Percentiles rank a stretch among this genome's conserved stretches.
These are phyloP conservation scores for Dacryopinax spathularia DNA, from an alignment of 768 basidiomycete genomes.

Conservation along the genomic window DNA sequence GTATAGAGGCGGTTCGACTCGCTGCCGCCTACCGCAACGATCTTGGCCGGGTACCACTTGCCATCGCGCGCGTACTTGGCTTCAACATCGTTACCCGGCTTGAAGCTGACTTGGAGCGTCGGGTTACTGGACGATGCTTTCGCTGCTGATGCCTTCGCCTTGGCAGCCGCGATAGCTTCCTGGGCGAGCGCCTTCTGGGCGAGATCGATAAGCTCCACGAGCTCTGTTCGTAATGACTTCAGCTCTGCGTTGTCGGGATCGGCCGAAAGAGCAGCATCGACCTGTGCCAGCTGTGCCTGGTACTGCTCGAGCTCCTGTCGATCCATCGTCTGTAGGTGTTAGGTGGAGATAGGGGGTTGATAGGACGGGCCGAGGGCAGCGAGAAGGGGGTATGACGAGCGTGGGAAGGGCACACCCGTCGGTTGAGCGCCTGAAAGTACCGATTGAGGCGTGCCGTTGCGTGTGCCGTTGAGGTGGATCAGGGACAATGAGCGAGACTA, in stretches of 20 bases:
- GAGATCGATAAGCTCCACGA: slow-evolving; percentile 70
- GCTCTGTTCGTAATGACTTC: slow-evolving; percentile 54
- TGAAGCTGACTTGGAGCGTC: slow-evolving; percentile 28
- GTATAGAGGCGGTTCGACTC: slow-evolving; percentile 72
- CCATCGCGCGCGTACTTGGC: slow-evolving; percentile 78
- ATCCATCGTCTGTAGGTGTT: slow-evolving; percentile 26
- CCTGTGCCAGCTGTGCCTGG: slow-evolving; percentile 67
- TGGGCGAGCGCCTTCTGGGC: slow-evolving; percentile 59
- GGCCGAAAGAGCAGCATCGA: slow-evolving; percentile 59
- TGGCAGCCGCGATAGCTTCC: slow-evolving; percentile 31
- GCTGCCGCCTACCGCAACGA: slow-evolving; percentile 71
- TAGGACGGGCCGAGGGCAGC: neutral
- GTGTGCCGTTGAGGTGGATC: no score
- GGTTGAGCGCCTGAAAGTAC: no score
- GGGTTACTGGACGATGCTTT: slow-evolving; percentile 31
- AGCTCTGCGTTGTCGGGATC: slow-evolving; percentile 68
- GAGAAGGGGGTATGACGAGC: neutral
- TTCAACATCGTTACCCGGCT: slow-evolving; percentile 71
- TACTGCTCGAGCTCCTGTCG: slow-evolving; percentile 76
- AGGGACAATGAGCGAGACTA: no score
- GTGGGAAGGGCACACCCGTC: no score
- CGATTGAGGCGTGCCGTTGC: no score
- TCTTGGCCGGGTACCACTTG: slow-evolving; percentile 76
- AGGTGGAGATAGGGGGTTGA: neutral
- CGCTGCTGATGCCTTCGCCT: slow-evolving; percentile 33